Evolutionary conservation across 768 basidiomycete species (phyloP).

Genomic region (Pisolithus microcarpus): DNA sequence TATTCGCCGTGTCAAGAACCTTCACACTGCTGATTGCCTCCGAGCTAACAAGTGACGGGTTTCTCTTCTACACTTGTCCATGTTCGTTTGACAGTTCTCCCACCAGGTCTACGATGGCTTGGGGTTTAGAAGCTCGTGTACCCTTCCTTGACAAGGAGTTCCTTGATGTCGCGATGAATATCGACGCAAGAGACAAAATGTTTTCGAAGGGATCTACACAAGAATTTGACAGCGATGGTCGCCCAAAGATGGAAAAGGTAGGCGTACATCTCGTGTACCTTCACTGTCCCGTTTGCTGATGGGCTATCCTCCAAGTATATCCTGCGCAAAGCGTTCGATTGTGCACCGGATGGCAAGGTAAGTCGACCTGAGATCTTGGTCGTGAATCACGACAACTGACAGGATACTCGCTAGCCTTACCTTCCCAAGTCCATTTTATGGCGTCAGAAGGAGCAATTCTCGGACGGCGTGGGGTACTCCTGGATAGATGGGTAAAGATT

Average conservation of each 20-base stretch:
- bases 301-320: conserved; percentile 57
- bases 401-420: conserved; percentile 55
- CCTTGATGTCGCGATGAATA: conserved; percentile 88
- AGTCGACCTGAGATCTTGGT: conserved; percentile 5
- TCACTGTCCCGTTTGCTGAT: conserved; percentile 8
- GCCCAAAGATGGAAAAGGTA: conserved; percentile 95
- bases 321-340: conserved; percentile 92
- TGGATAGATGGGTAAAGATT: conserved; percentile 88
- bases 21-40: conserved; percentile 95
- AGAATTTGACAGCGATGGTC: conserved; percentile 74
- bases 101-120: conserved; percentile 92
- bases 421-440: conserved; percentile 91
- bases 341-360: conserved; percentile 70
- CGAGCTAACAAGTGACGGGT: conserved; percentile 89
- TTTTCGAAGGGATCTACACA: conserved; percentile 78
- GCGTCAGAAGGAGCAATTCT: conserved; percentile 99
- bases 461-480: conserved; percentile 96
- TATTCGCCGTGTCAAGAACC: conserved; percentile 91
- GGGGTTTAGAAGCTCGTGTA: conserved; percentile 97
- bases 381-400: background rate
- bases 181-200: conserved; percentile 81
- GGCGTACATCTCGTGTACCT: conserved; percentile 1
- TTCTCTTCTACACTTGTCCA: background rate
- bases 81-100: conserved; percentile 2
- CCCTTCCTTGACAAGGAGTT: conserved; percentile 98